phyloP scores from a whole-genome alignment of 768 basidiomycete genomes.

The Amylocystis lapponica region DNA sequence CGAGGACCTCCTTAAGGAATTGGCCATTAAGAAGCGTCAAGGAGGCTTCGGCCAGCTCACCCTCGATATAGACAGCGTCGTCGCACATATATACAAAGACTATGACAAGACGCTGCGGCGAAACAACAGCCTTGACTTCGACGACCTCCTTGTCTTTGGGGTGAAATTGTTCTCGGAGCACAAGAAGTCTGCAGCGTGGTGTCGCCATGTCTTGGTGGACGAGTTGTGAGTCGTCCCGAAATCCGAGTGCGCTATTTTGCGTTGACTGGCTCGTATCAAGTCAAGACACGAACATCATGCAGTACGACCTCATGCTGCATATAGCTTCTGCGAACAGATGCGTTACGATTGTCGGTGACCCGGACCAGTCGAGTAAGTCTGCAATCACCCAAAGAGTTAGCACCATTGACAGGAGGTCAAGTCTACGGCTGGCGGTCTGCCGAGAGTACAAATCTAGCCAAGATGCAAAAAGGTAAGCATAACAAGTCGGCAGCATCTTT shows the following conservation, averaged over 20 bases:
- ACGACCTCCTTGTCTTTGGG: constrained; percentile 74
- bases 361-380: constrained; percentile 75
- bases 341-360: constrained; percentile 83
- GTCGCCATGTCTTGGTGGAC: constrained; percentile 69
- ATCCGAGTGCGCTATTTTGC: not conserved
- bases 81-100: constrained; percentile 51
- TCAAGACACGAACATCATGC: constrained; percentile 78
- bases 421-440: constrained; percentile 87
- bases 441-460: constrained; percentile 66
- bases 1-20: constrained; percentile 31
- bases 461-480: constrained; percentile 58
- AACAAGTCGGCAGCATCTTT: too few relatives aligned
- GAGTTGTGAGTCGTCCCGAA: constrained; percentile 57
- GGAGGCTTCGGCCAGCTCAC: not conserved
- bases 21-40: constrained; percentile 2
- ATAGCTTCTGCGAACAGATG: constrained; percentile 50
- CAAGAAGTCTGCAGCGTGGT: constrained; percentile 47
- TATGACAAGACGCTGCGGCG: constrained; percentile 59
- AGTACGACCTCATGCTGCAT: constrained; percentile 73
- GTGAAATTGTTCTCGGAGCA: constrained; percentile 54
- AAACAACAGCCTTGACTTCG: constrained; percentile 80
- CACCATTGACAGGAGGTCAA: constrained; percentile 17
- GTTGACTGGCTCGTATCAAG: constrained; percentile 23
- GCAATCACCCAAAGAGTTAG: not conserved
- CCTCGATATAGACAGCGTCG: constrained; percentile 21